phyloP scores from a whole-genome alignment of 305 asterid species.

The Fraxinus latifolia region DNA sequence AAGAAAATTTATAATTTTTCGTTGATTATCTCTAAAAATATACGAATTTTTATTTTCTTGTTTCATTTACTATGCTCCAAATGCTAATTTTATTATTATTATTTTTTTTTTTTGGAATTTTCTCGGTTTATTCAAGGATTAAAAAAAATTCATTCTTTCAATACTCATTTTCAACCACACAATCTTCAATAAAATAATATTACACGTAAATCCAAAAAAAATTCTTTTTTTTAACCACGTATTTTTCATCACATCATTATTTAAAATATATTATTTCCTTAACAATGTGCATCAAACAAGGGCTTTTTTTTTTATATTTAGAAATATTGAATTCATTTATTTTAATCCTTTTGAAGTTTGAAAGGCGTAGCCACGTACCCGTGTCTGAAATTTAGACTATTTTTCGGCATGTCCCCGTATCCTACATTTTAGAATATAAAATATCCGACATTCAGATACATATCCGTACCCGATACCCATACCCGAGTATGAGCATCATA shows the following conservation, averaged over 20 bases:
- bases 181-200: no score
- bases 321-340: background rate
- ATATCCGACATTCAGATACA: background rate
- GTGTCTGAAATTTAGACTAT: background rate
- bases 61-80: background rate
- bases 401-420: background rate
- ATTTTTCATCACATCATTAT: no score
- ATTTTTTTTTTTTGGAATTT: background rate
- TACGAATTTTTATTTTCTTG: background rate
- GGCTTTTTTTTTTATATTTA: no score
- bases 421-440: background rate
- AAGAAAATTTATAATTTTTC: no score
- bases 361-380: background rate
- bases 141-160: no score
- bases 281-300: no score
- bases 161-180: no score
- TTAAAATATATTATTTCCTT: no score
- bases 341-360: background rate
- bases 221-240: no score
- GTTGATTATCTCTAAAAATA: background rate
- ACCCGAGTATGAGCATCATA: no score
- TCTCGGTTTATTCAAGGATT: background rate
- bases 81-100: background rate
- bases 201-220: no score
- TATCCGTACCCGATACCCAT: no score